Evolutionary conservation across 768 basidiomycete genomes (phyloP).

Genomic region (Tricholoma terreum): DNA sequence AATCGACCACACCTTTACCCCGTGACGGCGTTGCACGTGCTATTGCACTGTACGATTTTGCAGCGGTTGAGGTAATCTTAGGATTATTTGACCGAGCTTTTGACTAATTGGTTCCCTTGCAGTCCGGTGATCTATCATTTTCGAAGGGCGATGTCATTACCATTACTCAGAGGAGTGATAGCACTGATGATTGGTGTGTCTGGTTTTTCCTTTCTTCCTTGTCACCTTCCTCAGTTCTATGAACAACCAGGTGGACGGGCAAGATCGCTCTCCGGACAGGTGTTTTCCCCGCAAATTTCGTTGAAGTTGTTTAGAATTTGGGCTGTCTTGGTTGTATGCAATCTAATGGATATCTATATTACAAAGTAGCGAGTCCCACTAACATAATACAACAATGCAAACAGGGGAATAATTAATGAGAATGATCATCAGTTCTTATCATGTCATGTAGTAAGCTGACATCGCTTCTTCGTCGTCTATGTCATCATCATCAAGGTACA

Average conservation of each 20-base stretch:
- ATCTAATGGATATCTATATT: background rate
- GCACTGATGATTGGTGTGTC: conserved; percentile 69
- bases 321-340: too few species aligned
- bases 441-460: conserved; percentile 26
- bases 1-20: conserved; percentile 46
- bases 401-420: background rate
- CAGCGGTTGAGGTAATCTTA: conserved; percentile 59
- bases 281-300: conserved; percentile 82
- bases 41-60: conserved; percentile 71
- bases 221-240: background rate
- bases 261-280: conserved; percentile 57
- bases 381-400: background rate
- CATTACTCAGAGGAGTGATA: conserved; percentile 66
- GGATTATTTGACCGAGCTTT: background rate
- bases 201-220: background rate
- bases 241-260: conserved; percentile 68
- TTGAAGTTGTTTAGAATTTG: conserved; percentile 51
- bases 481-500: conserved; percentile 28
- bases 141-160: conserved; percentile 71
- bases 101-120: conserved; percentile 9
- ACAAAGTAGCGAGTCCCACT: background rate
- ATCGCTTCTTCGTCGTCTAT: conserved; percentile 37
- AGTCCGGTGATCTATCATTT: conserved; percentile 77
- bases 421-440: background rate
- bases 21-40: conserved; percentile 67